Evolutionary conservation across 768 basidiomycete species (phyloP), one percentile per base, ranked within the genome.

Genomic region (Mycena rebaudengoi): DNA sequence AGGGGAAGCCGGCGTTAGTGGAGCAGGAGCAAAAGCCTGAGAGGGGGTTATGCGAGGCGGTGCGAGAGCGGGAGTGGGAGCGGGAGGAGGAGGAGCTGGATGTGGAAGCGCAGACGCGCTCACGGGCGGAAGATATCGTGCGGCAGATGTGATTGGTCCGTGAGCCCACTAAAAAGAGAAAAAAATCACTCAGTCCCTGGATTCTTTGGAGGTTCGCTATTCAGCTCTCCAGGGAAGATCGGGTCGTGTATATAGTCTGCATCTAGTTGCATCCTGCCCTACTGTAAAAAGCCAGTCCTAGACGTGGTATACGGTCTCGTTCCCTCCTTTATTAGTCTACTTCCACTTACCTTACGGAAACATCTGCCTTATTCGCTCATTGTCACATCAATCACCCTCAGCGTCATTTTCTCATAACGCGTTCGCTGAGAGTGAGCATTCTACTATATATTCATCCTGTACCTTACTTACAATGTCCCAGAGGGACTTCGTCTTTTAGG

Each of bases 391-490:
- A 41, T 41, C 40, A 41, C 40, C 21, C 40, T 41, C 40, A 41
- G 40, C 18, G 40, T 41, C 40, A 20, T 41, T 41, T 41, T 41
- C 18, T 8, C n/a, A n/a, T n/a, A n/a, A n/a, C n/a, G n/a, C n/a
- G n/a, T n/a, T n/a, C n/a, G n/a, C n/a, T n/a, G n/a, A 41, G 40
- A 41, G 40, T 41, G 40, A 46, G 25, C 45, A 29, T 46, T n/a
- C 25, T n/a, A 6, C 51, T 23, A 11, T 62, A 80, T 81, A 49
- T 49, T 49, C 29, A 49, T 49, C 48, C 28, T 44, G 43, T 21
- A 44, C 43, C 20, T 23, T 44, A 44, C 43, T 23, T 44, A 44
- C 43, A 21, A 44, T 44, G 43, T 44, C 43, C 10, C 20, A 44
- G 43, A 44, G 21, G 43, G 43, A 44, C 43, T 44, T 25, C 21